These are phyloP conservation scores for Exutisphaerella laricina DNA, from an alignment of 2,329 filamentous ascomycete species.

Conservation along the genomic window DNA sequence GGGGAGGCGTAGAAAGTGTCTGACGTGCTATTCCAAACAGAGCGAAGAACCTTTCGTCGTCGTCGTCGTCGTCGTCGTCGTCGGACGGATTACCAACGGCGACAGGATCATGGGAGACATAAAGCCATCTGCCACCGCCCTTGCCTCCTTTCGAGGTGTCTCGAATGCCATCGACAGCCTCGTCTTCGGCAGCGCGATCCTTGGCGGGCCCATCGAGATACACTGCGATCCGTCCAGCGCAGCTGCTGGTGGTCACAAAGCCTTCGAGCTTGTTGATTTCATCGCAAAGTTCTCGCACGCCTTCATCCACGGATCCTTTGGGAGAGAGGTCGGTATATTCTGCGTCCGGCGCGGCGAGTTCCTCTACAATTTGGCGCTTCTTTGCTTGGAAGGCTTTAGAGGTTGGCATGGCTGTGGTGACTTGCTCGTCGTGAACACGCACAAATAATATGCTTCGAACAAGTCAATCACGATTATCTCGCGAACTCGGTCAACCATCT, in stretches of 20 bases:
- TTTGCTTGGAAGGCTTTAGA: no score
- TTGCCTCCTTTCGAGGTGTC: constrained; percentile 62
- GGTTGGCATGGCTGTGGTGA: no score
- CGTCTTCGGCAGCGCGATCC: constrained; percentile 4
- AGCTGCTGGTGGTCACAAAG: constrained; percentile 88
- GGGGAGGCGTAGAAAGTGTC: constrained; percentile 2
- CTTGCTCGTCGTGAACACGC: no score
- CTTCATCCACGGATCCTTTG: constrained; percentile 78
- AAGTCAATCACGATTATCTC: no score
- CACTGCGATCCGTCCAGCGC: constrained; percentile 78
- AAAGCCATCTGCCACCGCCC: constrained; percentile 79
- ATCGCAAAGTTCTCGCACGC: constrained; percentile 69
- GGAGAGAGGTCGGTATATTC: constrained; percentile 80
- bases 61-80: constrained; percentile 12
- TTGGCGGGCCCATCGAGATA: constrained; percentile 73
- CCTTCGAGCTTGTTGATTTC: constrained; percentile 70
- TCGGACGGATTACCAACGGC: neutral
- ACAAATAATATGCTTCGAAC: no score
- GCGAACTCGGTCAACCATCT: no score
- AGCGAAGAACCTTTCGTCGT: constrained; percentile 14
- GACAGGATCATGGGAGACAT: constrained; percentile 76
- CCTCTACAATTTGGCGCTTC: constrained; percentile 67
- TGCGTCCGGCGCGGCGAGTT: constrained; percentile 61
- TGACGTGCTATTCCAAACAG: constrained; percentile 13
- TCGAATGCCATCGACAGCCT: constrained; percentile 42